These are phyloP conservation scores for Salix brachista DNA, from an alignment of 345 rosid genomes.

Conservation along the genomic window DNA sequence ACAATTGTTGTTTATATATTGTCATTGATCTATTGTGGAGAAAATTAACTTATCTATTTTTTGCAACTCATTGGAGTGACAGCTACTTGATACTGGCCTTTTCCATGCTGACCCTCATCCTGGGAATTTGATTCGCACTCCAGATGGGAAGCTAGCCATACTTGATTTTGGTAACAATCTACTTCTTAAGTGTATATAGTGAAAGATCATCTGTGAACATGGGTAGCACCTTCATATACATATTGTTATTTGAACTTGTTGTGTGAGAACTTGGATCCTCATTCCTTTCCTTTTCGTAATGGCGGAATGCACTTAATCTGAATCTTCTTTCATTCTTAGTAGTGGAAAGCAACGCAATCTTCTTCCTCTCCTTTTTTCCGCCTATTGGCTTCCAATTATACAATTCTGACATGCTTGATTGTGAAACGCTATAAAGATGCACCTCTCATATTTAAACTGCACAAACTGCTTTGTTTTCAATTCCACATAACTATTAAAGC, in stretches of 20 bases:
- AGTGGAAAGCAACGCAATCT: no score
- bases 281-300: not conserved
- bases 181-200: slow-evolving; percentile 8
- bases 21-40: not conserved
- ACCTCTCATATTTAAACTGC: not conserved
- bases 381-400: not conserved
- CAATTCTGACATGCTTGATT: not conserved
- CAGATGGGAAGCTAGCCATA: slow-evolving; percentile 93
- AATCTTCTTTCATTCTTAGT: no score
- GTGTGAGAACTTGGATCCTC: not conserved
- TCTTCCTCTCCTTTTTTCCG: not conserved
- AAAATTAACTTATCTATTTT: not conserved
- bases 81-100: slow-evolving; percentile 95
- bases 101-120: slow-evolving; percentile 99
- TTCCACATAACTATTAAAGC: not conserved
- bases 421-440: not conserved
- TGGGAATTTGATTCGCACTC: slow-evolving; percentile 95
- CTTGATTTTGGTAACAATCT: slow-evolving; percentile 85
- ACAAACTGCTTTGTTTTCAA: not conserved
- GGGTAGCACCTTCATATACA: slow-evolving; percentile 1
- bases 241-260: slow-evolving; percentile 1
- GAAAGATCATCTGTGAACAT: slow-evolving; percentile 10
- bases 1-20: not conserved
- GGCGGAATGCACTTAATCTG: not conserved
- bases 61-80: slow-evolving; percentile 24